These are phyloP conservation scores for Penicillium bialowiezense DNA, from an alignment of 495 filamentous ascomycete species.

Conservation along the genomic window DNA sequence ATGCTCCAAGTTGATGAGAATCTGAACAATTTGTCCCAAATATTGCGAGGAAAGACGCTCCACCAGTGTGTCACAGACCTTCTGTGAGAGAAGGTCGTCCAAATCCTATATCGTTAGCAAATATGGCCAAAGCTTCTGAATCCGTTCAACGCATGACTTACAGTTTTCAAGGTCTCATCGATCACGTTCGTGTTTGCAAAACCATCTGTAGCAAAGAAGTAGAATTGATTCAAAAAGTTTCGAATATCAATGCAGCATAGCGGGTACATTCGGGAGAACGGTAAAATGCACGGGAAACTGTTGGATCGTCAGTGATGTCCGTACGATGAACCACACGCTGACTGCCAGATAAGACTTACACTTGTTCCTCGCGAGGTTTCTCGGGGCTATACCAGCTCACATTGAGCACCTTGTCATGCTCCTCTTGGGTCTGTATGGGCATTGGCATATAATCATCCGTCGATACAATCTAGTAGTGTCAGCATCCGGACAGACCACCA, in stretches of 20 bases:
- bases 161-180: conserved; percentile 80
- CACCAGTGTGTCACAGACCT: conserved; percentile 86
- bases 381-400: conserved; percentile 92
- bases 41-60: conserved; percentile 90
- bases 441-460: conserved; percentile 99
- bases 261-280: conserved; percentile 99
- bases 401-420: conserved; percentile 91
- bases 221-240: conserved; percentile 94
- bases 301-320: conserved; percentile 1
- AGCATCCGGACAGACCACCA: conserved; percentile 3
- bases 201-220: conserved; percentile 91
- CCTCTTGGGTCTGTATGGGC: conserved; percentile 83
- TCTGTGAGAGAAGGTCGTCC: conserved; percentile 83
- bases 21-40: conserved; percentile 95
- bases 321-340: too few species aligned
- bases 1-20: conserved; percentile 94
- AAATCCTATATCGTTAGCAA: conserved; percentile 52
- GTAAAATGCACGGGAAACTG: conserved; percentile 87
- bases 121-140: neutral
- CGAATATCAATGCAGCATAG: conserved; percentile 96
- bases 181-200: conserved; percentile 84
- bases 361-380: conserved; percentile 68
- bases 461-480: conserved; percentile 68
- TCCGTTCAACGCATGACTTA: conserved; percentile 28
- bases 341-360: conserved; percentile 55